These are phyloP conservation scores for Gracilariopsis chorda DNA, from an alignment of 23 red algal genomes.

Conservation along the genomic window DNA sequence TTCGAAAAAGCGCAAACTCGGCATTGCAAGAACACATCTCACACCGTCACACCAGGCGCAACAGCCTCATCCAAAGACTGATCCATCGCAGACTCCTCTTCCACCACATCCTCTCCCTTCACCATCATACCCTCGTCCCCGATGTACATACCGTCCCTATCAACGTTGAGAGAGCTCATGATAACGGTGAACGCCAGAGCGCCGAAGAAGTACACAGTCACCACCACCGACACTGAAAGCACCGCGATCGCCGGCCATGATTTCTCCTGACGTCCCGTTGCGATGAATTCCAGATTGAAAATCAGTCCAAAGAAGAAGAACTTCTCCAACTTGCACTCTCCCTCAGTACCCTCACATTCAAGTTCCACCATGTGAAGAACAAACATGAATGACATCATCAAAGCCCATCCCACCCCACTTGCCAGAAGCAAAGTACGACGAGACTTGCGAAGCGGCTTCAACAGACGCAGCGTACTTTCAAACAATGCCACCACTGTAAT, in stretches of 20 bases:
- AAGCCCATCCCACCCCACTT: conserved; percentile 1
- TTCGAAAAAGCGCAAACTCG: neutral
- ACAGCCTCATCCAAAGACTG: neutral
- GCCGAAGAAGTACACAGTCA: conserved; percentile 48
- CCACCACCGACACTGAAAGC: conserved; percentile 35
- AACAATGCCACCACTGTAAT: conserved; percentile 3
- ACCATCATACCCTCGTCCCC: neutral
- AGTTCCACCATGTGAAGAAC: conserved; percentile 63
- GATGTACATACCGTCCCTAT: conserved; percentile 11
- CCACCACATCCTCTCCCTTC: neutral
- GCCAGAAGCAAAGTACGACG: neutral
- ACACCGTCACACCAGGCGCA: neutral
- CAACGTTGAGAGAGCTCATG: conserved; percentile 37
- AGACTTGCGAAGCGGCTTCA: conserved; percentile 3
- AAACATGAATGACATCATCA: conserved; percentile 30
- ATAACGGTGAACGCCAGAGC: neutral
- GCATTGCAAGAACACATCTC: neutral
- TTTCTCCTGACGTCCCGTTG: neutral
- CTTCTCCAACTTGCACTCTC: neutral
- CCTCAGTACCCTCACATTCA: conserved; percentile 46
- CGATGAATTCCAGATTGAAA: conserved; percentile 49
- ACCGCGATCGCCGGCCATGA: conserved; percentile 34
- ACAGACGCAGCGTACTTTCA: conserved; percentile 13
- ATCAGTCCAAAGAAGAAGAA: conserved; percentile 88
- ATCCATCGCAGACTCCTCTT: neutral